Conservation (phyloP, 768 basidiomycete species). For the Auriscalpium orientale region DNA sequence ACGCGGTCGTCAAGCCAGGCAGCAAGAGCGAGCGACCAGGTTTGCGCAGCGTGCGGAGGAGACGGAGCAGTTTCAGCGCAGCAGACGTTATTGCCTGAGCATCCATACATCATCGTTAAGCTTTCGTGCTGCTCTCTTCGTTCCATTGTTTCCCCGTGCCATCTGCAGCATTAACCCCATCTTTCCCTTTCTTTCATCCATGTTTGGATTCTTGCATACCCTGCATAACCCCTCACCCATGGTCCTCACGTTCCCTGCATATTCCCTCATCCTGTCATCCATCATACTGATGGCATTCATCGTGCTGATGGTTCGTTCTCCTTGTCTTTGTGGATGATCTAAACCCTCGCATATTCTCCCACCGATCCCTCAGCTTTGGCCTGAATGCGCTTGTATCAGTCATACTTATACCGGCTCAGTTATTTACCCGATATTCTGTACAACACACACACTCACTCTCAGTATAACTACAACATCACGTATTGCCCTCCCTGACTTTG, state of each 20-base stretch:
- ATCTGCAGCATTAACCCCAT: neutral
- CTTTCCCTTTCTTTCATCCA: conserved; percentile 2
- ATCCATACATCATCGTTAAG: conserved; percentile 4
- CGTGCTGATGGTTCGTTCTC: neutral
- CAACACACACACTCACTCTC: neutral
- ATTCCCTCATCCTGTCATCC: neutral
- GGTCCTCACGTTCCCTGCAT: conserved; percentile 2
- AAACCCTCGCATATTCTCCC: neutral
- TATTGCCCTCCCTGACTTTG: neutral
- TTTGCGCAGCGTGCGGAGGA: conserved; percentile 61
- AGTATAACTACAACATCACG: neutral
- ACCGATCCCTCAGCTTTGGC: conserved; percentile 1
- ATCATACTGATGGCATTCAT: neutral
- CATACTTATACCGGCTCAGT: neutral
- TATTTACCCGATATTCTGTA: neutral
- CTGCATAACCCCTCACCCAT: neutral
- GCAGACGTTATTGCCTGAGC: conserved; percentile 74
- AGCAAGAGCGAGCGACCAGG: conserved; percentile 71
- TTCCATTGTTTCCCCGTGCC: neutral
- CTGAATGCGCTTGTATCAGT: neutral
- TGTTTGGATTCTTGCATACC: conserved; percentile 16
- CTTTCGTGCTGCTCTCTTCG: conserved; percentile 1
- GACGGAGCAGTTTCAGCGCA: conserved; percentile 82
- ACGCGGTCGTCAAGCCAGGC: conserved; percentile 62
- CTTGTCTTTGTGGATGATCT: too few relatives aligned